These are phyloP conservation scores for Bipolaris bicolor DNA, from an alignment of 2,329 filamentous ascomycete species.

Conservation along the genomic window DNA sequence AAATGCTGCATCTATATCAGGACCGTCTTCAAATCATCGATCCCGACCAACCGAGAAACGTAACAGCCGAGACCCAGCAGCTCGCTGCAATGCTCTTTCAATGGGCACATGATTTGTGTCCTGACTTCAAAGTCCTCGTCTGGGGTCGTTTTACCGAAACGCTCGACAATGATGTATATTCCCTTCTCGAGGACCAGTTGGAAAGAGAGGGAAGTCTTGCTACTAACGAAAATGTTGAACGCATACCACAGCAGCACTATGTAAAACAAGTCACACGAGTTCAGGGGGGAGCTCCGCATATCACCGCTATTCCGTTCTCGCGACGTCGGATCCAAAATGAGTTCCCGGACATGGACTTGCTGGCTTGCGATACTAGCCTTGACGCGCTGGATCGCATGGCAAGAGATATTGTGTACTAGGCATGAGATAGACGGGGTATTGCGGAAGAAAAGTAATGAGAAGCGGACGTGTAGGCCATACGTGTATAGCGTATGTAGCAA, in stretches of 20 bases:
- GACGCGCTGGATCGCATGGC: neutral
- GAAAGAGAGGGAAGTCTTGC: too few relatives aligned
- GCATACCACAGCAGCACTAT: neutral
- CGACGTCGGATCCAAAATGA: conserved; percentile 4
- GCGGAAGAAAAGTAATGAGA: too few relatives aligned
- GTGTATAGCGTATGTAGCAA: too few relatives aligned
- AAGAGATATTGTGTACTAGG: neutral
- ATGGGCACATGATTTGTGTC: conserved; percentile 1
- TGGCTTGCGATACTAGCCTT: conserved; percentile 10
- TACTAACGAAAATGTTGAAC: neutral
- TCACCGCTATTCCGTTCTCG: neutral
- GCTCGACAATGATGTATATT: neutral
- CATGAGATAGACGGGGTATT: too few relatives aligned
- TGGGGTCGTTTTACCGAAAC: neutral
- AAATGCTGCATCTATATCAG: conserved; percentile 11
- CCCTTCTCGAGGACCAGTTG: neutral
- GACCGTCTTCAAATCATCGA: neutral
- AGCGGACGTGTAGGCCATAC: too few relatives aligned
- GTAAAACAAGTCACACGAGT: neutral
- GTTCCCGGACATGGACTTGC: conserved; percentile 10
- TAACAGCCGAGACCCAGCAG: neutral
- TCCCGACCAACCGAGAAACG: neutral
- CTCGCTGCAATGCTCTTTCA: conserved; percentile 11
- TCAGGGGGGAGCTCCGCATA: neutral
- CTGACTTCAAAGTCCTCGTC: conserved; percentile 4